Conservation (phyloP, 371 early-diverging fungal species). For the Mucor irregularis region DNA sequence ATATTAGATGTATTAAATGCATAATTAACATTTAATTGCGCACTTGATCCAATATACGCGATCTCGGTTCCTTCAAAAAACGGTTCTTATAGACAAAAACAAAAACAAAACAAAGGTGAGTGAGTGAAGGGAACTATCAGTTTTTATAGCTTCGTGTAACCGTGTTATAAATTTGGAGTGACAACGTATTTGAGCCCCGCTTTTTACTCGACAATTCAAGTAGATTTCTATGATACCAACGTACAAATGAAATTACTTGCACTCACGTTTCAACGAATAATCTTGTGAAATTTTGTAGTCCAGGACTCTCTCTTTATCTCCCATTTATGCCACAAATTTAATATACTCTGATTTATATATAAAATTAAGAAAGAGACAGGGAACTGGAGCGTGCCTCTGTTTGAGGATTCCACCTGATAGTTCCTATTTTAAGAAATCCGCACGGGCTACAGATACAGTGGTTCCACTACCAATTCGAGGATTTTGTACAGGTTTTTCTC, state of each 20-base stretch:
- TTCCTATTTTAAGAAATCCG: slow-evolving; percentile 2
- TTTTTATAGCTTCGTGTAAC: not conserved
- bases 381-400: not conserved
- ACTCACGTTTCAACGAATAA: not conserved
- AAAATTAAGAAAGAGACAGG: not conserved
- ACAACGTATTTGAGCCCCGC: not conserved
- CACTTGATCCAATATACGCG: not conserved
- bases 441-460: too few species aligned
- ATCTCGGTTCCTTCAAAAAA: too few species aligned
- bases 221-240: too few species aligned
- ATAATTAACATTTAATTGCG: not conserved
- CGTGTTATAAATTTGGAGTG: not conserved
- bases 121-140: not conserved
- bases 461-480: too few species aligned
- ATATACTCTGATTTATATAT: not conserved
- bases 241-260: not conserved
- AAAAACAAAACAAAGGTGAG: not conserved
- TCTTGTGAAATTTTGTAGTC: too few species aligned
- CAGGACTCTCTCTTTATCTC: too few species aligned
- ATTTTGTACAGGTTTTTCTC: too few species aligned
- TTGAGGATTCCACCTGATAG: not conserved
- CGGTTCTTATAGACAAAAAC: too few species aligned
- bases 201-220: too few species aligned
- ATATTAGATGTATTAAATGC: too few species aligned
- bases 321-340: not conserved